Evolutionary conservation across 306 rosid species (phyloP).

Genomic region (Vigna radiata): DNA sequence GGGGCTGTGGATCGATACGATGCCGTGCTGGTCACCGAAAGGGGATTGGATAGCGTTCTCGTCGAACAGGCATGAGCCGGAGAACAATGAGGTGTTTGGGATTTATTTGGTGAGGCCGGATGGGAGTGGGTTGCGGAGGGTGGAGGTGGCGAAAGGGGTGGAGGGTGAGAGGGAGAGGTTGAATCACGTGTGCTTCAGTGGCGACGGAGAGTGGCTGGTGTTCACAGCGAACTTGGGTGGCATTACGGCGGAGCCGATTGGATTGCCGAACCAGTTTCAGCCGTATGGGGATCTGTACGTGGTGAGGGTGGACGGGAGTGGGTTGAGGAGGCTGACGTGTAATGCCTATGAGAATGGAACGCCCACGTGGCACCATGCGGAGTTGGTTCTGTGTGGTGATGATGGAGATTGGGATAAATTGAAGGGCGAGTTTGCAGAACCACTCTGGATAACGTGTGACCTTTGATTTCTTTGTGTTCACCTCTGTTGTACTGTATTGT

Average conservation of each 20-base stretch:
- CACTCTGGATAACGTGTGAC: conserved; percentile 64
- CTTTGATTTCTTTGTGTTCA: too few relatives aligned
- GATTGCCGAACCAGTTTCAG: conserved; percentile 85
- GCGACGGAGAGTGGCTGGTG: conserved; percentile 77
- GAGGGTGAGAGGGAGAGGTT: conserved; percentile 68
- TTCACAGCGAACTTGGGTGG: conserved; percentile 79
- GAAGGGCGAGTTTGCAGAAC: conserved; percentile 71
- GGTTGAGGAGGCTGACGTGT: conserved; percentile 86
- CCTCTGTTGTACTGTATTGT: too few relatives aligned
- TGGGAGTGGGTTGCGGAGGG: conserved; percentile 69
- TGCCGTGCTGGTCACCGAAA: conserved; percentile 90
- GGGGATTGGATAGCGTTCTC: conserved; percentile 90
- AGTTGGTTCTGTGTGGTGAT: conserved; percentile 39
- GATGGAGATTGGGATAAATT: conserved; percentile 53
- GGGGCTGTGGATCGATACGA: conserved; percentile 84
- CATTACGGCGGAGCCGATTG: conserved; percentile 77
- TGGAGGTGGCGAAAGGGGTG: conserved; percentile 58
- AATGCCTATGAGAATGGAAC: conserved; percentile 81
- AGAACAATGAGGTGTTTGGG: conserved; percentile 58
- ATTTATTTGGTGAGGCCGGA: conserved; percentile 72
- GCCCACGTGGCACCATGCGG: conserved; percentile 63
- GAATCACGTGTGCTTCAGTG: conserved; percentile 84
- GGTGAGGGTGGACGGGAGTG: conserved; percentile 75
- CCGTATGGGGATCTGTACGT: conserved; percentile 81
- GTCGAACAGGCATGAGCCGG: conserved; percentile 67